Percentiles rank a stretch among this genome's conserved stretches.
Evolutionary conservation across 768 basidiomycete species (phyloP).

Genomic region (Galerina marginata): DNA sequence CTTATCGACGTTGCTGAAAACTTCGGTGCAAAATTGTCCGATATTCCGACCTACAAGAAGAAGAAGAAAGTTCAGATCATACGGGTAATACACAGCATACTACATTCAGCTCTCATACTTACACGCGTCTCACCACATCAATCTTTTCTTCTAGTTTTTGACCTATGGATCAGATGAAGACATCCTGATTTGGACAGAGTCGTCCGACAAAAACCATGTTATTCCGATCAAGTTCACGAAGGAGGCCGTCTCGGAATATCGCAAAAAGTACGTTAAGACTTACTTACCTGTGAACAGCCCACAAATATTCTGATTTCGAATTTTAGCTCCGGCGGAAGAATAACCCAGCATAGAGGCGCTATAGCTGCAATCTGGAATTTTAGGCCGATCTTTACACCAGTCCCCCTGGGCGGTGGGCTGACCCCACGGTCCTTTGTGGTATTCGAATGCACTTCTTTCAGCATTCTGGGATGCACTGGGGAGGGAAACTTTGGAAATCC

Average conservation of each 20-base stretch:
- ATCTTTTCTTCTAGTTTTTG: constrained; percentile 50
- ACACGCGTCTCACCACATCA: not conserved
- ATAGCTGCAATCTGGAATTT: constrained; percentile 55
- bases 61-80: constrained; percentile 63
- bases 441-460: constrained; percentile 56
- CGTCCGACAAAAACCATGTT: constrained; percentile 60
- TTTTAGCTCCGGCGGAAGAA: constrained; percentile 25
- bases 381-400: constrained; percentile 54
- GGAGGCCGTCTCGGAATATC: constrained; percentile 51
- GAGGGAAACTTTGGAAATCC: constrained; percentile 60
- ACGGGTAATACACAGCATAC: constrained; percentile 42
- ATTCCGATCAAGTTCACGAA: constrained; percentile 62
- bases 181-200: constrained; percentile 61
- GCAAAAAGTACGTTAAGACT: constrained; percentile 32
- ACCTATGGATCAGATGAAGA: constrained; percentile 49
- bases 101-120: constrained; percentile 1
- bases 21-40: constrained; percentile 50
- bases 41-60: constrained; percentile 37
- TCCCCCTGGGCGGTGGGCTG: constrained; percentile 55
- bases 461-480: constrained; percentile 45
- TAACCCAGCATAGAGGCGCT: constrained; percentile 53
- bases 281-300: not conserved
- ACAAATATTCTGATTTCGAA: not conserved
- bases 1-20: constrained; percentile 54
- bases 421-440: constrained; percentile 46